phyloP scores from a whole-genome alignment of 345 rosid species.

The Camelina neglecta region DNA sequence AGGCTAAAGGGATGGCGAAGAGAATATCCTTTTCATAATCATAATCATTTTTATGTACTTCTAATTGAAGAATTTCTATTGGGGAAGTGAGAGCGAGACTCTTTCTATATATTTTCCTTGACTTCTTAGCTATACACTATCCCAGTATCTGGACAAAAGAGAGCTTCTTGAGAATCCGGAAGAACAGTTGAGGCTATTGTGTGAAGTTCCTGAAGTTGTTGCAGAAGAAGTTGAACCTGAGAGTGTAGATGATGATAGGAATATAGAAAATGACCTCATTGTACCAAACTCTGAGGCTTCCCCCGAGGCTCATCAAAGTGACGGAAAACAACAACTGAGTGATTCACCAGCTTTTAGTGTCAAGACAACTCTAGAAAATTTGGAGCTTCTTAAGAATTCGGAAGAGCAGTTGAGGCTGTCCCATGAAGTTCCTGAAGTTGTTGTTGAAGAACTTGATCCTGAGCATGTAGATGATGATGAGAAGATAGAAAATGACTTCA shows the following conservation, averaged over 20 bases:
- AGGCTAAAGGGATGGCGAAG: slow-evolving; percentile 86
- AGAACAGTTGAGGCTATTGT: slow-evolving; percentile 61
- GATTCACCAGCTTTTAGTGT: slow-evolving; percentile 14
- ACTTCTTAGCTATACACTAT: slow-evolving; percentile 61
- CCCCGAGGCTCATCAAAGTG: slow-evolving; percentile 11
- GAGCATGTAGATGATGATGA: slow-evolving; percentile 40
- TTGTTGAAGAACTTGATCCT: slow-evolving; percentile 59
- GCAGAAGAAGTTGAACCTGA: slow-evolving; percentile 59
- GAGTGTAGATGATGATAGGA: slow-evolving; percentile 41
- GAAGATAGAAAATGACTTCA: slow-evolving; percentile 28
- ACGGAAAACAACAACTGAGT: slow-evolving; percentile 22
- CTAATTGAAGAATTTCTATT: neutral
- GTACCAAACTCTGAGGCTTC: slow-evolving; percentile 8
- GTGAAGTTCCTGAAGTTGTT: slow-evolving; percentile 67
- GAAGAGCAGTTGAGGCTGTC: slow-evolving; percentile 62
- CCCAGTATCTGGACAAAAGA: slow-evolving; percentile 68
- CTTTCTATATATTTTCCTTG: slow-evolving; percentile 40
- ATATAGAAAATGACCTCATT: slow-evolving; percentile 21
- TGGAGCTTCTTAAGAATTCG: slow-evolving; percentile 57
- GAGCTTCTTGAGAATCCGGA: slow-evolving; percentile 61
- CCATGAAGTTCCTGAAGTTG: slow-evolving; percentile 65
- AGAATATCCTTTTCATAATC: slow-evolving; percentile 76
- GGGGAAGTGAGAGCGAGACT: neutral
- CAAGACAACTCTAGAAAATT: neutral
- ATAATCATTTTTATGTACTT: neutral